Evolutionary conservation across 305 asterid genomes (phyloP).

Genomic region (Vinca major): DNA sequence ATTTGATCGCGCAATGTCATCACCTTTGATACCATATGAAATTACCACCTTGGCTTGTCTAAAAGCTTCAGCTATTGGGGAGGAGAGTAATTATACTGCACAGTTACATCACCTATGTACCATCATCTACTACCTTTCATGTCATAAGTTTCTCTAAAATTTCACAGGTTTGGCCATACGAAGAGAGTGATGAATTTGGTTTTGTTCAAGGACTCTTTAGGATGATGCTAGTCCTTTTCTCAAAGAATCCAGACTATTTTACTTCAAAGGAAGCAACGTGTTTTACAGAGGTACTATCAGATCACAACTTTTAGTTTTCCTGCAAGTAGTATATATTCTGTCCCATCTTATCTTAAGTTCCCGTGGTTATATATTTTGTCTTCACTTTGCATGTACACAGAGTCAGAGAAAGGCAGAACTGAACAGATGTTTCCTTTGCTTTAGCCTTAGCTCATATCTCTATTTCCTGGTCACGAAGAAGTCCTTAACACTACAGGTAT

Average conservation of each 20-base stretch:
- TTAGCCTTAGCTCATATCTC: constrained; percentile 87
- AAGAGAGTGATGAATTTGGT: constrained; percentile 78
- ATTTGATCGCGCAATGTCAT: background rate
- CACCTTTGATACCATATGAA: background rate
- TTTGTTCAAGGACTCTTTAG: constrained; percentile 82
- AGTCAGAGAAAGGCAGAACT: constrained; percentile 56
- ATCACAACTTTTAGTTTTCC: background rate
- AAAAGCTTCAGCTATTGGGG: background rate
- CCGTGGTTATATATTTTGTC: constrained; percentile 5
- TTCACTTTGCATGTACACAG: constrained; percentile 29
- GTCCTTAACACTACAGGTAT: constrained; percentile 73
- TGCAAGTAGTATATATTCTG: background rate
- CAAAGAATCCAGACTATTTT: constrained; percentile 53
- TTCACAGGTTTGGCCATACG: constrained; percentile 89
- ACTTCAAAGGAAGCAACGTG: constrained; percentile 35
- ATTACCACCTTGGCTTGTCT: background rate
- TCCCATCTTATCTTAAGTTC: background rate
- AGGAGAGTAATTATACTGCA: background rate
- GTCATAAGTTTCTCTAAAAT: constrained; percentile 2
- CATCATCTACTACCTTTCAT: background rate
- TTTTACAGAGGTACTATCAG: constrained; percentile 47
- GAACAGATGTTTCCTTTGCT: constrained; percentile 67
- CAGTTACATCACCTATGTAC: background rate
- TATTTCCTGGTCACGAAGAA: constrained; percentile 72
- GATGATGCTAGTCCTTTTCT: constrained; percentile 64